Evolutionary conservation across 176 grass and related monocot genomes (phyloP).

Genomic region (Carex kokanica): DNA sequence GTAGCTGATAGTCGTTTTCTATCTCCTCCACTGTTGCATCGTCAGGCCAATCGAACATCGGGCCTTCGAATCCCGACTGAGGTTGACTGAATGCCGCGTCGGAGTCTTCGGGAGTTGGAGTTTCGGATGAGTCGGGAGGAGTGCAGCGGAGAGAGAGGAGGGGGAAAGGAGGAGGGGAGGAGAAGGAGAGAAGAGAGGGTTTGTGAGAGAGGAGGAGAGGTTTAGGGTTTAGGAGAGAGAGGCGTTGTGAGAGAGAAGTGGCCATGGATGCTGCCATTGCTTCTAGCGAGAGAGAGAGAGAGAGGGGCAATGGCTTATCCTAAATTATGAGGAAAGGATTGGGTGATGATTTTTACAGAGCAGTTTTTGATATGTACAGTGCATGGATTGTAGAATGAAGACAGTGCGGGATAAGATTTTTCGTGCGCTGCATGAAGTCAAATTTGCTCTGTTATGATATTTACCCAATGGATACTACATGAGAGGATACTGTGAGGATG

Average conservation of each 20-base stretch:
- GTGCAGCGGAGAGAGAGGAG: slow-evolving; percentile 19
- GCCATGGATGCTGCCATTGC: slow-evolving; percentile 36
- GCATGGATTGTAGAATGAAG: no score
- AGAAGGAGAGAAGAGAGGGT: slow-evolving; percentile 24
- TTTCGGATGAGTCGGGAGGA: slow-evolving; percentile 16
- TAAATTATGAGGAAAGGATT: neutral
- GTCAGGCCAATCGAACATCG: slow-evolving; percentile 63
- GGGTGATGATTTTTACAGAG: no score
- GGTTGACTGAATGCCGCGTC: no score
- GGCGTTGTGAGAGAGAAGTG: slow-evolving; percentile 27
- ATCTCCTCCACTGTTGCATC: slow-evolving; percentile 70
- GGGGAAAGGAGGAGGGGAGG: neutral
- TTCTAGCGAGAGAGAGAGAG: neutral
- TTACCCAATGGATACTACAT: no score
- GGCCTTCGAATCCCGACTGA: neutral
- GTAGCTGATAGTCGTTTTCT: slow-evolving; percentile 50
- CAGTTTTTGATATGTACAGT: no score
- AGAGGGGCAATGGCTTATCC: slow-evolving; percentile 43
- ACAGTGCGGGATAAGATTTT: no score
- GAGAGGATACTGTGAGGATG: no score
- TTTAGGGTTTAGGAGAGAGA: slow-evolving; percentile 30
- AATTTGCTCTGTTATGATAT: no score
- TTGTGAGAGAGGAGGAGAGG: slow-evolving; percentile 9
- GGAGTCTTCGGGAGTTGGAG: no score
- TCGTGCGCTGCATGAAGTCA: no score